Evolutionary conservation across 164 flowering plant genomes (phyloP), one percentile per base, ranked within the genome.

Genomic region (Nymphaea colorata): DNA sequence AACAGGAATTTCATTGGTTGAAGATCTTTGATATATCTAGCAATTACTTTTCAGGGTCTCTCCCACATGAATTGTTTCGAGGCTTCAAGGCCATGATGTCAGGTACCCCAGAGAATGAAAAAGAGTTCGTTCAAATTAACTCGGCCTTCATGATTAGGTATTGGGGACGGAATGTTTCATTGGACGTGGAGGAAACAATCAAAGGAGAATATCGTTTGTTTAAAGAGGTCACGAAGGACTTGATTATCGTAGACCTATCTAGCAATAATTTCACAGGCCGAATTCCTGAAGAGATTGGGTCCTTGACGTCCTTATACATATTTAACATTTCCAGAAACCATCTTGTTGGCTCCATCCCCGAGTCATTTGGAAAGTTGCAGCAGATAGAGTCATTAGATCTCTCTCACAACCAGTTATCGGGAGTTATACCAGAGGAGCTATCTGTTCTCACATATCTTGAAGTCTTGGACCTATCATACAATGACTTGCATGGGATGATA

Each of bases 11-110:
- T 79, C 62, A 69, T 14, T 68, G 5, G 72, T 83, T 85, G 64
- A 87, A 83, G 44, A 82, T 88, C 59, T 66, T 88, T 2, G 94
- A 88, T 51, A 62, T 86, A 14, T 76, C 87, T 55, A 67, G 41
- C 10, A 88, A 85, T 69, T 61, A 75, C 6, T 83, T 88, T 66
- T 73, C 7, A 36, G 94, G 89, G 3, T 17, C 6, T 2, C 14
- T 85, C 5, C 74, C 76, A 45, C 14, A 10, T 51, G 12, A 51
- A 5, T 15, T 51, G 3, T 7, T 51, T 51, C 2, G 12, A 51
- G 14, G 14, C 57, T 15, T 51, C 0, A 2, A 4, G 14, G 3
- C 57, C 57, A 51, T 51, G 57, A 5, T 25, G 36, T 25, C 36
- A 51, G 57, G 57, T 51, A 15, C 3, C 14, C n/a, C n/a, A n/a